A percentile compares a stretch with the other conserved stretches of the same genome.
phyloP scores from a whole-genome alignment of 352 stramenopile species.

The Phytophthora ramorum region DNA sequence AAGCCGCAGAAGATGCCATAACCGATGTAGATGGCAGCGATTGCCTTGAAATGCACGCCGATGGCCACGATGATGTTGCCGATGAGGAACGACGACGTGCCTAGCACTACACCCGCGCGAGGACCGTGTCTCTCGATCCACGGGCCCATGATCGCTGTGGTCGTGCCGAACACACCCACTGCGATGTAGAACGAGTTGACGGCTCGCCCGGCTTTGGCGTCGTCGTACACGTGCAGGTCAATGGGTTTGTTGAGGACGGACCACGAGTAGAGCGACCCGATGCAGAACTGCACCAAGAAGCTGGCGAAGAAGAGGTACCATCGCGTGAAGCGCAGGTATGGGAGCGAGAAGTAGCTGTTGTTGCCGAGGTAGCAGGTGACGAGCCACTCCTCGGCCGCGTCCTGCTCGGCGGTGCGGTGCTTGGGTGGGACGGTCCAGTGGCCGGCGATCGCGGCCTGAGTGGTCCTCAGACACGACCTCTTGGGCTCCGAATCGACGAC shows the following conservation, averaged over 20 bases:
- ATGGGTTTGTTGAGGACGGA: constrained; percentile 76
- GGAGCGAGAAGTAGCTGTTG: constrained; percentile 53
- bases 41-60: constrained; percentile 52
- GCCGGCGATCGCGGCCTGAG: constrained; percentile 34
- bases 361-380: constrained; percentile 60
- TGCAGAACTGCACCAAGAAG: constrained; percentile 70
- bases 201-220: constrained; percentile 41
- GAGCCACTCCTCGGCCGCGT: constrained; percentile 61
- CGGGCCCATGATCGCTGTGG: constrained; percentile 62
- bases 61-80: constrained; percentile 60
- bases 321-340: constrained; percentile 47
- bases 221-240: constrained; percentile 49
- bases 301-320: constrained; percentile 69
- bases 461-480: constrained; percentile 38
- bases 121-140: constrained; percentile 70
- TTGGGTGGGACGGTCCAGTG: constrained; percentile 64
- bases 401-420: constrained; percentile 46
- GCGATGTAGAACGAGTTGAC: constrained; percentile 74
- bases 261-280: constrained; percentile 73
- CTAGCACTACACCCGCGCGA: constrained; percentile 48
- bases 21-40: constrained; percentile 60
- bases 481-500: constrained; percentile 15
- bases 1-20: constrained; percentile 70
- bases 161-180: constrained; percentile 62
- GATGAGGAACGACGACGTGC: constrained; percentile 51